Percentiles rank a stretch among this genome's conserved stretches.
These are phyloP conservation scores for Gentiana macrophylla DNA, from an alignment of 257 asterid species.

Conservation along the genomic window DNA sequence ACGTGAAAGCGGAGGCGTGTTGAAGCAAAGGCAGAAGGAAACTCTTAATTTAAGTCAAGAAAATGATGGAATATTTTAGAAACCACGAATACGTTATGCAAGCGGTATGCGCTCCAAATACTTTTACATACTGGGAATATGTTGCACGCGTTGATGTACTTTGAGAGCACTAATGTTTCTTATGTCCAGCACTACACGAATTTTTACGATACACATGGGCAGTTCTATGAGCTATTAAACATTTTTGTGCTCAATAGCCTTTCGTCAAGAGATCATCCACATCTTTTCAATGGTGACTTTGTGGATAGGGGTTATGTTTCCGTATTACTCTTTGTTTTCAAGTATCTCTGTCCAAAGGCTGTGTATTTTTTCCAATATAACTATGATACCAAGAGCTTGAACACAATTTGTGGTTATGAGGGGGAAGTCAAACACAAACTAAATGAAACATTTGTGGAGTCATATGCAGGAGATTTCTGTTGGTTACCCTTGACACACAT, in stretches of 20 bases:
- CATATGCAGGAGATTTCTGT: conserved; percentile 95
- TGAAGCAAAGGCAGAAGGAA: conserved; percentile 87
- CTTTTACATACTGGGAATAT: conserved; percentile 68
- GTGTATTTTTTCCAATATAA: conserved; percentile 85
- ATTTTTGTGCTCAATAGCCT: conserved; percentile 97
- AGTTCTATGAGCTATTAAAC: conserved; percentile 89
- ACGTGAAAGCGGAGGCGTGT: conserved; percentile 79
- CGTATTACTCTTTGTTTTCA: conserved; percentile 85
- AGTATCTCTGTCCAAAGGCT: conserved; percentile 97
- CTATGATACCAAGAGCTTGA: conserved; percentile 99
- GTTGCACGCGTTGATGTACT: conserved; percentile 79
- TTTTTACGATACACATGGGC: conserved; percentile 99
- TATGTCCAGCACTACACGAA: conserved; percentile 84
- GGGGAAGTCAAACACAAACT: conserved; percentile 95
- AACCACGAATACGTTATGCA: conserved; percentile 72
- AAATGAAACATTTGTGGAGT: conserved; percentile 79
- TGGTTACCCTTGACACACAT: conserved; percentile 93
- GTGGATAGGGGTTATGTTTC: conserved; percentile 98
- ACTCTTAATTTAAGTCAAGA: conserved; percentile 85
- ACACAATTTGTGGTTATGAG: conserved; percentile 96
- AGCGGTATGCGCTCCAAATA: conserved; percentile 85
- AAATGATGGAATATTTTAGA: conserved; percentile 93
- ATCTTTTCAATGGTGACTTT: conserved; percentile 96
- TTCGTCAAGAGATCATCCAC: conserved; percentile 93
- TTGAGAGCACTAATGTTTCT: conserved; percentile 73